A percentile compares a stretch with the other conserved stretches of the same genome.
phyloP scores from a whole-genome alignment of 2,329 filamentous ascomycete species.

The Neopestalotiopsis sp. region DNA sequence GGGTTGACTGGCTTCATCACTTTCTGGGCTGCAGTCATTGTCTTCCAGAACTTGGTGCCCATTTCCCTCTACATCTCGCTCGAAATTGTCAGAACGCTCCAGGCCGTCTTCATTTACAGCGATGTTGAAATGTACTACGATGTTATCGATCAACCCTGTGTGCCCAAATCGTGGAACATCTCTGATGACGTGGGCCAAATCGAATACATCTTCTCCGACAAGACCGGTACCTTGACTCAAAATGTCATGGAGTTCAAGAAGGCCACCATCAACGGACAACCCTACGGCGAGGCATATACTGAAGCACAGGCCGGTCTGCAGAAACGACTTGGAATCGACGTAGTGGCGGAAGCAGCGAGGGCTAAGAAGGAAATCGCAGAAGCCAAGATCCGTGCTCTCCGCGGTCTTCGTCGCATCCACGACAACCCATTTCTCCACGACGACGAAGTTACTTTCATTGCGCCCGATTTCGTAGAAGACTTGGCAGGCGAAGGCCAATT shows the following conservation, averaged over 20 bases:
- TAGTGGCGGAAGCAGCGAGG: slow-evolving; percentile 77
- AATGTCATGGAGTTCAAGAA: slow-evolving; percentile 99
- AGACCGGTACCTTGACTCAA: slow-evolving; percentile 87
- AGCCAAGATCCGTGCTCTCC: slow-evolving; percentile 76
- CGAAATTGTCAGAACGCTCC: slow-evolving; percentile 90
- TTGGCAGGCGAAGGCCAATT: slow-evolving; percentile 70
- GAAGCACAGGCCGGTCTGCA: slow-evolving; percentile 97
- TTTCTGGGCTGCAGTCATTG: slow-evolving; percentile 92
- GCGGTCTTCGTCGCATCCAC: slow-evolving; percentile 75
- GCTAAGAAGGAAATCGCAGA: slow-evolving; percentile 79
- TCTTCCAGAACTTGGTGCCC: slow-evolving; percentile 98
- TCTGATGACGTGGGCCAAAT: slow-evolving; percentile 98
- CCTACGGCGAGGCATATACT: slow-evolving; percentile 97
- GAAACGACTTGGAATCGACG: slow-evolving; percentile 85
- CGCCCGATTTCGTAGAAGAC: slow-evolving; percentile 87
- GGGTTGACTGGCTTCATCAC: slow-evolving; percentile 90
- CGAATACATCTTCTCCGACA: slow-evolving; percentile 98
- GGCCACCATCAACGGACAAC: slow-evolving; percentile 91
- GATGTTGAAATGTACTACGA: slow-evolving; percentile 98
- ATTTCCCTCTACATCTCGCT: slow-evolving; percentile 98
- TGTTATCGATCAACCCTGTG: slow-evolving; percentile 89
- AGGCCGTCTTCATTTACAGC: slow-evolving; percentile 97
- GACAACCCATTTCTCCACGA: slow-evolving; percentile 91
- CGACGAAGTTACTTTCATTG: slow-evolving; percentile 89
- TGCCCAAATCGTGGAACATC: slow-evolving; percentile 98